Evolutionary conservation across 495 filamentous ascomycete species (phyloP).

Genomic region (Penicillium subrubescens): DNA sequence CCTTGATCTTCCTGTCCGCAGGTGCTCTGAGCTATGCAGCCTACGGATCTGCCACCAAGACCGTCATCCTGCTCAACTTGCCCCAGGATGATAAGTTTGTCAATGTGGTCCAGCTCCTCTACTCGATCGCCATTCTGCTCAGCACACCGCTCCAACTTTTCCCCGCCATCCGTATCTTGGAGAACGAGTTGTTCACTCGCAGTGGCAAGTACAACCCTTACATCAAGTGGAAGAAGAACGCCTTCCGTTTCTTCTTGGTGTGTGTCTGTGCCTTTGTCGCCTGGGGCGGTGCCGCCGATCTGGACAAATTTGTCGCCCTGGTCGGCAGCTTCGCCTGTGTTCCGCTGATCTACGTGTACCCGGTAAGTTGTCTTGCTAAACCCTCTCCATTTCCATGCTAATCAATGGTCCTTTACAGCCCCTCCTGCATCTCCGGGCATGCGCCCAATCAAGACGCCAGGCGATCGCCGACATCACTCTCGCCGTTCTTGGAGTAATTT

Average conservation of each 20-base stretch:
- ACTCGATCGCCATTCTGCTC: slow-evolving; percentile 89
- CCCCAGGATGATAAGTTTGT: slow-evolving; percentile 96
- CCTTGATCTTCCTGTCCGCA: slow-evolving; percentile 84
- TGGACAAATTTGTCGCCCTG: slow-evolving; percentile 95
- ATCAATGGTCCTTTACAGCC: slow-evolving; percentile 56
- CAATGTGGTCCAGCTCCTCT: slow-evolving; percentile 93
- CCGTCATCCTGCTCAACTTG: slow-evolving; percentile 92
- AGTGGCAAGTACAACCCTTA: slow-evolving; percentile 94
- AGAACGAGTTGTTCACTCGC: slow-evolving; percentile 69
- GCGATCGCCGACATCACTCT: slow-evolving; percentile 71
- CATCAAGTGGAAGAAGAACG: slow-evolving; percentile 99
- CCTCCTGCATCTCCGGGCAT: slow-evolving; percentile 80
- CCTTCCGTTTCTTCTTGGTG: slow-evolving; percentile 90
- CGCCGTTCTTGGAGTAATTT: slow-evolving; percentile 76
- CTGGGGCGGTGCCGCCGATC: slow-evolving; percentile 87
- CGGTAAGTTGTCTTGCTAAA: slow-evolving; percentile 59
- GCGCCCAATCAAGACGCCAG: slow-evolving; percentile 65
- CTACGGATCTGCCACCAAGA: slow-evolving; percentile 92
- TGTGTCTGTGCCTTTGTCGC: slow-evolving; percentile 81
- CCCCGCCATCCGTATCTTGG: slow-evolving; percentile 83
- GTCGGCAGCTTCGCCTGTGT: slow-evolving; percentile 98
- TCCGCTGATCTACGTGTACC: slow-evolving; percentile 96
- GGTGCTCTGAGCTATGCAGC: slow-evolving; percentile 94
- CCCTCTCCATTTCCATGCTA: slow-evolving; percentile 4
- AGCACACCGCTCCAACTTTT: slow-evolving; percentile 96